phyloP scores from a whole-genome alignment of 768 basidiomycete genomes.

The Xanthoconium stramineum region DNA sequence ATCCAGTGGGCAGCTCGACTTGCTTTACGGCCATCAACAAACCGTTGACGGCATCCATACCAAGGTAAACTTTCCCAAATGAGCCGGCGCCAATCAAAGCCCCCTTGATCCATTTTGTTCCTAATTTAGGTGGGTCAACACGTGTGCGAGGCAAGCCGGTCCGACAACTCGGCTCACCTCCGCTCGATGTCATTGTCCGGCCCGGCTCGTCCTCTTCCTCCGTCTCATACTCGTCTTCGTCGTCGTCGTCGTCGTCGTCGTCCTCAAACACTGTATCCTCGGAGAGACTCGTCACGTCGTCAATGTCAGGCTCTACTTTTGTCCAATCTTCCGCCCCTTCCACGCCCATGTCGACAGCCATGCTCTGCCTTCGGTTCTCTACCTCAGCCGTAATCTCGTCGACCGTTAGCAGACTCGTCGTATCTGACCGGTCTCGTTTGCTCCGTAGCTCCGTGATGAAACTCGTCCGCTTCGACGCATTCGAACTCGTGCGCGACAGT shows the following conservation, averaged over 20 bases:
- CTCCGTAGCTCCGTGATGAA: slow-evolving; percentile 79
- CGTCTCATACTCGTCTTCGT: slow-evolving; percentile 45
- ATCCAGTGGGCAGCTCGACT: slow-evolving; percentile 85
- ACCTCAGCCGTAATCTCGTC: slow-evolving; percentile 98
- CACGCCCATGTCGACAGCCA: slow-evolving; percentile 40
- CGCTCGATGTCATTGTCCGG: slow-evolving; percentile 52
- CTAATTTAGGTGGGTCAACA: slow-evolving; percentile 34
- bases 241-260: slow-evolving; percentile 50
- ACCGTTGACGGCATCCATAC: slow-evolving; percentile 89
- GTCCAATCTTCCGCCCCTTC: slow-evolving; percentile 71
- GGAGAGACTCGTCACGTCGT: slow-evolving; percentile 46
- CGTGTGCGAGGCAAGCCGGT: neutral
- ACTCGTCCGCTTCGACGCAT: slow-evolving; percentile 62
- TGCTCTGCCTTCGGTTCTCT: slow-evolving; percentile 60
- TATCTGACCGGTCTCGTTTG: slow-evolving; percentile 82
- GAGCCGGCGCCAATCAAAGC: slow-evolving; percentile 94
- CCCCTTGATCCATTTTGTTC: slow-evolving; percentile 95
- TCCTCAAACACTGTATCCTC: slow-evolving; percentile 46
- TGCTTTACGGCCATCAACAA: slow-evolving; percentile 97
- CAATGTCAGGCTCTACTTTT: slow-evolving; percentile 54
- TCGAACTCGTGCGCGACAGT: slow-evolving; percentile 45
- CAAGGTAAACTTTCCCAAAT: slow-evolving; percentile 92
- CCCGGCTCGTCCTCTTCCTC: slow-evolving; percentile 51
- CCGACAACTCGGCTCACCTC: slow-evolving; percentile 38
- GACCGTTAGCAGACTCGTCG: slow-evolving; percentile 89